These are phyloP conservation scores for Penicillium maclennaniae DNA, from an alignment of 495 filamentous ascomycete species.

Conservation along the genomic window DNA sequence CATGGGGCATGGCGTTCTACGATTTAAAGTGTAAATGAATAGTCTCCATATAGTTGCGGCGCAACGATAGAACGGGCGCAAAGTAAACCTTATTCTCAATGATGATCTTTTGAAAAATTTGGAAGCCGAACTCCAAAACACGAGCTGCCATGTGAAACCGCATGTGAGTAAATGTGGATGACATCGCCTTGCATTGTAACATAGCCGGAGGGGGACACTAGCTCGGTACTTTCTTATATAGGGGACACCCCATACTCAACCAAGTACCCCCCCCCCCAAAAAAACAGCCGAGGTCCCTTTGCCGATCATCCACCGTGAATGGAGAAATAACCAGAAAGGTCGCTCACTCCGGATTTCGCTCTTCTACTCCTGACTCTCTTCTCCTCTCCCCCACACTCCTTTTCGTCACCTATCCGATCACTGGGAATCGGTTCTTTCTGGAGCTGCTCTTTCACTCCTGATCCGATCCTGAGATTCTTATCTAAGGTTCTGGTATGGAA, in stretches of 20 bases:
- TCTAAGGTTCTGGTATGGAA: background rate
- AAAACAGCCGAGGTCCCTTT: constrained; percentile 26
- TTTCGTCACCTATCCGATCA: constrained; percentile 5
- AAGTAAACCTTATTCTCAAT: background rate
- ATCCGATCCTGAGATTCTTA: background rate
- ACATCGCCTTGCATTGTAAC: constrained; percentile 9
- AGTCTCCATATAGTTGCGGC: background rate
- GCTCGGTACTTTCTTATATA: constrained; percentile 8
- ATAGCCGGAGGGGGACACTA: constrained; percentile 2
- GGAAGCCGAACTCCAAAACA: background rate
- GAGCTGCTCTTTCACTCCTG: constrained; percentile 6
- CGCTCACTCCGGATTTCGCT: constrained; percentile 16
- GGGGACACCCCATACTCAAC: background rate
- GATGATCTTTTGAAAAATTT: no score
- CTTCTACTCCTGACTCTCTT: constrained; percentile 13
- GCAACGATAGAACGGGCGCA: background rate
- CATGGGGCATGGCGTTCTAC: constrained; percentile 8
- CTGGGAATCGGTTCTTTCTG: background rate
- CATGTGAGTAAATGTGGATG: constrained; percentile 15
- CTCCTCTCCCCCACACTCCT: constrained; percentile 4
- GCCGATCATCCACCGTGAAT: constrained; percentile 8
- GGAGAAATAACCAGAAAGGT: constrained; percentile 18
- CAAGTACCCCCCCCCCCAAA: constrained; percentile 13
- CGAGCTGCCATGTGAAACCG: constrained; percentile 16
- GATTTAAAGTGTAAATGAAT: background rate